phyloP scores from a whole-genome alignment of 2,329 filamentous ascomycete genomes.

The Shiraia sp. region DNA sequence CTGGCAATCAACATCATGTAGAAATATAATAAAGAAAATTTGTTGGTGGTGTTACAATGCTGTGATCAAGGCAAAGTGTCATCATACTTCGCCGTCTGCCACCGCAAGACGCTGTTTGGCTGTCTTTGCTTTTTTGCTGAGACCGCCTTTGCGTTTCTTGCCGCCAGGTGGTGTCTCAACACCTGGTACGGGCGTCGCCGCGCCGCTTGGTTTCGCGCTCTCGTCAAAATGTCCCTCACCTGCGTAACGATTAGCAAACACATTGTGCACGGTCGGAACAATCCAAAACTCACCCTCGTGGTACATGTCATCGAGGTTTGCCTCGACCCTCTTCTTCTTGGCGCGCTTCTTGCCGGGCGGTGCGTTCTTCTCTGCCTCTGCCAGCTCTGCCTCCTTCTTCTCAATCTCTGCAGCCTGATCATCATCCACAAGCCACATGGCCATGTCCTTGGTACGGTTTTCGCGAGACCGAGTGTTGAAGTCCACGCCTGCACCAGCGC shows the following conservation, averaged over 20 bases:
- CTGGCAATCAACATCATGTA: conserved; percentile 8
- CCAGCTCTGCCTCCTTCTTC: conserved; percentile 83
- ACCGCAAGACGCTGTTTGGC: conserved; percentile 55
- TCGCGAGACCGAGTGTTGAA: conserved; percentile 92
- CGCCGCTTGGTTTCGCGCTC: conserved; percentile 79
- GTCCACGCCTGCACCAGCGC: conserved; percentile 80
- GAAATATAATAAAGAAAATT: conserved; percentile 8
- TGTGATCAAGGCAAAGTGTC: not conserved
- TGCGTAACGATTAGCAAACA: conserved; percentile 48
- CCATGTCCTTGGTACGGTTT: conserved; percentile 96
- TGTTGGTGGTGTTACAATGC: conserved; percentile 11
- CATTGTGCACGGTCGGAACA: not conserved
- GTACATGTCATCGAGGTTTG: conserved; percentile 92
- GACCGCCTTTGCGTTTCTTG: conserved; percentile 60
- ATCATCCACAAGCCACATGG: conserved; percentile 97
- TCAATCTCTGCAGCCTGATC: conserved; percentile 95
- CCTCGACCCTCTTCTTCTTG: conserved; percentile 63
- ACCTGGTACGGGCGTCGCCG: conserved; percentile 75
- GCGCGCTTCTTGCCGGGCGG: conserved; percentile 57
- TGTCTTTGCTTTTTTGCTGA: conserved; percentile 57
- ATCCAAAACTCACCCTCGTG: conserved; percentile 80
- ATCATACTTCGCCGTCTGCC: conserved; percentile 48
- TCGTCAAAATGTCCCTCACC: conserved; percentile 97
- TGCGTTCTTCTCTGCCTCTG: conserved; percentile 63
- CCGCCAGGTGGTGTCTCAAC: conserved; percentile 36